phyloP scores from a whole-genome alignment of 1,284 basidiomycete genomes.

The Mycosarcoma mackinlayi region DNA sequence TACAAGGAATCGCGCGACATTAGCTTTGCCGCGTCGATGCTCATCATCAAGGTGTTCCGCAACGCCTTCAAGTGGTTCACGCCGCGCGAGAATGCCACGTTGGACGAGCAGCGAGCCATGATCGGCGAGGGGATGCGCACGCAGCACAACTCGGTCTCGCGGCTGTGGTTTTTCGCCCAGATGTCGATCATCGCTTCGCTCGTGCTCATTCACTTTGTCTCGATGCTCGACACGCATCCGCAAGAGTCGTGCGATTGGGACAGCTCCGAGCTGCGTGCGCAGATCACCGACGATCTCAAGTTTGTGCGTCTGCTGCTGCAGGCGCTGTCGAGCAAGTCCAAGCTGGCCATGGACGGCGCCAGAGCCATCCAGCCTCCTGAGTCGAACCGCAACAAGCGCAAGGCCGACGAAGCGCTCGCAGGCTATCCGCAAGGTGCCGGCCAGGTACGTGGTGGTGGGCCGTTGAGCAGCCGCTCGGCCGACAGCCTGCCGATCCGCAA shows the following conservation, averaged over 20 bases:
- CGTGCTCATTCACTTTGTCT: constrained; percentile 58
- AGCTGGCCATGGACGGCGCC: constrained; percentile 52
- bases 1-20: constrained; percentile 59
- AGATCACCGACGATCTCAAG: constrained; percentile 60
- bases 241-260: constrained; percentile 53
- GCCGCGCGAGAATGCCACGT: constrained; percentile 38
- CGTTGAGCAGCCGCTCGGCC: constrained; percentile 33
- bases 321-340: constrained; percentile 51
- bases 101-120: constrained; percentile 41
- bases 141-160: constrained; percentile 42
- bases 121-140: constrained; percentile 46
- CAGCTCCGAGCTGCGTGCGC: constrained; percentile 46
- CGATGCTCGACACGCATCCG: constrained; percentile 56
- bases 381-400: constrained; percentile 38
- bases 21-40: constrained; percentile 52
- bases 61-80: constrained; percentile 57
- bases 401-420: constrained; percentile 33
- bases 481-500: constrained; percentile 34
- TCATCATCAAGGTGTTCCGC: constrained; percentile 56
- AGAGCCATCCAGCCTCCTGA: constrained; percentile 53
- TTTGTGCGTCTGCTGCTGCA: constrained; percentile 56
- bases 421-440: constrained; percentile 7
- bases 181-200: constrained; percentile 56
- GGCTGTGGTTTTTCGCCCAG: constrained; percentile 58
- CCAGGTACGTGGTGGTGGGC: constrained; percentile 22